These are phyloP conservation scores for Elaeis guineensis DNA, from an alignment of 176 grass and related monocot genomes.

Conservation along the genomic window DNA sequence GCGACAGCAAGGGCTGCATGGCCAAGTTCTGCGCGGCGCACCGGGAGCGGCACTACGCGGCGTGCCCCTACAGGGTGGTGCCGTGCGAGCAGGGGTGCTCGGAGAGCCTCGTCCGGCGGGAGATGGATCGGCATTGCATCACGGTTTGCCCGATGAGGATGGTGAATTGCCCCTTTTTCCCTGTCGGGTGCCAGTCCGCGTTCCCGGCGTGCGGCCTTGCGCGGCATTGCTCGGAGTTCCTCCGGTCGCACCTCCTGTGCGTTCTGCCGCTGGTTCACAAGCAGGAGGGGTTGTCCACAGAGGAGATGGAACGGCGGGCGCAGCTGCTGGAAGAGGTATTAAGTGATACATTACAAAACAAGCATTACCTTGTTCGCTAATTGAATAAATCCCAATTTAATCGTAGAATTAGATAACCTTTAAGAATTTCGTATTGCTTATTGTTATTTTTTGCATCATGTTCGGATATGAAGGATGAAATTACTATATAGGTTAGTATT, in stretches of 20 bases:
- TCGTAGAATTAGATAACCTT: too few species aligned
- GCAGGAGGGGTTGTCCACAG: constrained; percentile 25
- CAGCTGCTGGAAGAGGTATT: constrained; percentile 60
- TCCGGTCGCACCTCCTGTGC: constrained; percentile 46
- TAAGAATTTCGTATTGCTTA: too few species aligned
- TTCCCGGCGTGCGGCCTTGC: constrained; percentile 43
- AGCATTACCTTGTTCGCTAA: background rate
- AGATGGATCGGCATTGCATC: constrained; percentile 89
- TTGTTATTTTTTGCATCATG: too few species aligned
- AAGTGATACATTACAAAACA: background rate
- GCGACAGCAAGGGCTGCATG: constrained; percentile 49
- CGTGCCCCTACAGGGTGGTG: constrained; percentile 54
- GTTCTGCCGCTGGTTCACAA: constrained; percentile 61
- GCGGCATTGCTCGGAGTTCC: constrained; percentile 46
- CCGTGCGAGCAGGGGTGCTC: constrained; percentile 65
- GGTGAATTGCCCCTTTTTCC: constrained; percentile 73
- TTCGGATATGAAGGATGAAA: too few species aligned
- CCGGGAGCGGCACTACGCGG: constrained; percentile 44
- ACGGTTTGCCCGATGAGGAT: constrained; percentile 77
- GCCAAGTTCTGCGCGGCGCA: constrained; percentile 41
- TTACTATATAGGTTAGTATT: too few species aligned
- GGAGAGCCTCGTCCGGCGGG: constrained; percentile 46
- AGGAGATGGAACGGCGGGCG: constrained; percentile 43
- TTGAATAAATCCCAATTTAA: too few species aligned
- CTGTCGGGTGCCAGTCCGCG: constrained; percentile 49